phyloP scores from a whole-genome alignment of 805 yeast genomes.

The Nakazawaea siamensis region DNA sequence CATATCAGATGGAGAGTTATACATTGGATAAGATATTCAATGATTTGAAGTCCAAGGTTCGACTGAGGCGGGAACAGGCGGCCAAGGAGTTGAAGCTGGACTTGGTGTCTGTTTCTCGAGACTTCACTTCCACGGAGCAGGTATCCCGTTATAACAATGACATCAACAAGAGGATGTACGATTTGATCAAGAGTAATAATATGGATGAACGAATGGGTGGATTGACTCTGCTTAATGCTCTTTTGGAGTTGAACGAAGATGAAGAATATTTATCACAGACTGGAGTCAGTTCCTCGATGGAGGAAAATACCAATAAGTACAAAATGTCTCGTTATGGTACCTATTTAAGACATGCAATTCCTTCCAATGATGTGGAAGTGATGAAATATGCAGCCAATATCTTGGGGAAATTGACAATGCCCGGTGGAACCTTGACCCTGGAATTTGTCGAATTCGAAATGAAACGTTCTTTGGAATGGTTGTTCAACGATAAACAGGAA shows the following conservation, averaged over 20 bases:
- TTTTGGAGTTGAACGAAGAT: constrained; percentile 78
- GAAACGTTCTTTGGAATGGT: constrained; percentile 83
- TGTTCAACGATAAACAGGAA: constrained; percentile 81
- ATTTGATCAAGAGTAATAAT: constrained; percentile 64
- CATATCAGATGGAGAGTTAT: constrained; percentile 32
- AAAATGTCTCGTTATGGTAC: constrained; percentile 81
- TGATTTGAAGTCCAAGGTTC: constrained; percentile 36
- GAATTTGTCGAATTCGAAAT: constrained; percentile 93
- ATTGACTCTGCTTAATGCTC: constrained; percentile 79
- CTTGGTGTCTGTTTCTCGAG: constrained; percentile 68
- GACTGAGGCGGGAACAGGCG: constrained; percentile 39
- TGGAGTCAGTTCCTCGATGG: constrained; percentile 30
- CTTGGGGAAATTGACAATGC: constrained; percentile 80
- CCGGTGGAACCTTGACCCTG: constrained; percentile 84
- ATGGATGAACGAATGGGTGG: constrained; percentile 78
- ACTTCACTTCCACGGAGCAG: constrained; percentile 66
- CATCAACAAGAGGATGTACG: constrained; percentile 75
- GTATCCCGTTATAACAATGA: constrained; percentile 75
- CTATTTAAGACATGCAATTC: constrained; percentile 70
- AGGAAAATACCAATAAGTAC: constrained; percentile 71
- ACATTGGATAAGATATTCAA: constrained; percentile 44
- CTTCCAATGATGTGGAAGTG: constrained; percentile 75
- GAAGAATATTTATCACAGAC: constrained; percentile 28
- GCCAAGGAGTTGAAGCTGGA: constrained; percentile 67
- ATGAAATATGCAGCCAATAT: constrained; percentile 85